These are phyloP conservation scores for Lantana camara DNA, from an alignment of 257 asterid species.

Conservation along the genomic window DNA sequence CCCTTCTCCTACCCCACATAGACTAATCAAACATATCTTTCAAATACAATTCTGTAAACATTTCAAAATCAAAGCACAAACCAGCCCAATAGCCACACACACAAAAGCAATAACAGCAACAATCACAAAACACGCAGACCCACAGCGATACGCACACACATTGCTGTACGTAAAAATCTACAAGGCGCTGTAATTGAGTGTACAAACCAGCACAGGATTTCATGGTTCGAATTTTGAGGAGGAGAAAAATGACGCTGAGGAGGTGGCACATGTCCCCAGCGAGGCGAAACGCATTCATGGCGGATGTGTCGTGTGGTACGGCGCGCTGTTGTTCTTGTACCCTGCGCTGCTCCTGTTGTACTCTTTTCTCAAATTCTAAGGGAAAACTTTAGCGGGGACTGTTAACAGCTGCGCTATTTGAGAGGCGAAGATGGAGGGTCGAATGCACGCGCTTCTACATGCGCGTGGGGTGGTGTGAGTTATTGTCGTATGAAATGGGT, in stretches of 20 bases:
- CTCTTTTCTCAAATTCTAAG: background rate
- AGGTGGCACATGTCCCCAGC: slow-evolving; percentile 54
- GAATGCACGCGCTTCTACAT: slow-evolving; percentile 2
- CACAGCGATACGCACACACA: background rate
- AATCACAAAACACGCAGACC: background rate
- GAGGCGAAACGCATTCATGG: slow-evolving; percentile 49
- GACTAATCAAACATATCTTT: background rate
- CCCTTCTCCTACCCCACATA: background rate
- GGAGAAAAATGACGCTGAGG: slow-evolving; percentile 49
- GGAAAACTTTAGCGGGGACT: background rate
- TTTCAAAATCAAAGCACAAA: slow-evolving; percentile 6
- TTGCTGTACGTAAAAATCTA: background rate
- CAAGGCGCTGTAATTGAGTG: background rate
- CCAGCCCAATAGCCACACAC: background rate
- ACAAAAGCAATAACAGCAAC: background rate
- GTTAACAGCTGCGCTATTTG: too few relatives aligned
- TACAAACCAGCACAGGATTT: slow-evolving; percentile 53
- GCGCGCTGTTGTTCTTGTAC: slow-evolving; percentile 14
- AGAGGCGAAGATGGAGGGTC: background rate
- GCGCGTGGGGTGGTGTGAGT: background rate
- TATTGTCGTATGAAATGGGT: too few relatives aligned
- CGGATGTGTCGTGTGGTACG: slow-evolving; percentile 3
- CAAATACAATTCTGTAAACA: background rate
- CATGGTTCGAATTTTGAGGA: slow-evolving; percentile 47
- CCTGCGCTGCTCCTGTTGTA: slow-evolving; percentile 6